Evolutionary conservation across 768 basidiomycete genomes (phyloP), one percentile per base, ranked within the genome.

Genomic region (Auriscalpium orientale): DNA sequence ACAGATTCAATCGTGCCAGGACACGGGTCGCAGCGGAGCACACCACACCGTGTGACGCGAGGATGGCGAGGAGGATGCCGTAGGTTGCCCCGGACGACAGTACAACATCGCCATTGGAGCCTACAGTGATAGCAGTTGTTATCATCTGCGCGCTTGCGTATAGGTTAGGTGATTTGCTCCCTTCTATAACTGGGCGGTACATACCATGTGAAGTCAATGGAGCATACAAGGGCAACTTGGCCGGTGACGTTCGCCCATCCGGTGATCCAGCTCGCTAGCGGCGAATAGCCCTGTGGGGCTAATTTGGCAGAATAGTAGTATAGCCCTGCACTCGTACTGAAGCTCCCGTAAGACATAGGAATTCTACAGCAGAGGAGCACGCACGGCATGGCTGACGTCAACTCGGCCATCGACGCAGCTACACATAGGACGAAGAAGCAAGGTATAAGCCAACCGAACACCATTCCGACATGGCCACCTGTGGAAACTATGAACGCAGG

Each of bases 251-350:
- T 88, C 13, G 85, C 84, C 85, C 84, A 87, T 8, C 83, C 81
- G 47, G 82, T 83, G 52, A 83, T 77, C 81, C 82, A 83, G 59
- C 84, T 82, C 1, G 84, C 81, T 51, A 89, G 68, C 8, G 84
- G 75, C 3, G 83, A 76, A 54, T 81, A 80, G 62, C 77, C 74
- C 7, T 76, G 75, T 1, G 85, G 83, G 2, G 87, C 87, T 46
- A 89, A 68, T 64, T 85, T 88, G 0, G 87, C 84, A 2, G 87
- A 84, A 68, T 88, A 89, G 67, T 88, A 89, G 66, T 89, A 89
- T 16, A 89, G 72, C 0, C 87, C 87, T 8, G 87, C 87, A 59
- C 87, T 89, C 21, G 87, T 89, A 52, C 87, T 89, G 52, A 18
- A 46, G 18, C 35, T 20, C 10, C 11, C 52, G 21, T 45, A 13